Evolutionary conservation across 768 basidiomycete species (phyloP), one percentile per base, ranked within the genome.

Genomic region (Mycena filopes): DNA sequence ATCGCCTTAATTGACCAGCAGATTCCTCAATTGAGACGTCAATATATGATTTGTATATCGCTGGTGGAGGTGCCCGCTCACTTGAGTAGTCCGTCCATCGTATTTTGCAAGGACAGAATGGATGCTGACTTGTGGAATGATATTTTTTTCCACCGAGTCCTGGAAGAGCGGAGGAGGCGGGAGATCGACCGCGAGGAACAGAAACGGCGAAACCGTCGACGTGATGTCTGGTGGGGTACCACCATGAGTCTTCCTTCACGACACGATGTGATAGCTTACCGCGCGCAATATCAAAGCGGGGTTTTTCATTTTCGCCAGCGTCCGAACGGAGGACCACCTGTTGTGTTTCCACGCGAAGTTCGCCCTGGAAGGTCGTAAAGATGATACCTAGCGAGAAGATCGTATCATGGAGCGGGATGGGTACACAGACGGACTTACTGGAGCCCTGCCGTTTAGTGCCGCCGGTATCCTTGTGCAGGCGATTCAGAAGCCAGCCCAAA

Each of bases 81-180:
- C 95, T 83, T 96, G 95, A 18, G 96, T 93, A 4, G 92, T 93
- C 69, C 81, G 82, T 16, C 98, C 98, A 77, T 99, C 95, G 78
- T 96, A 99, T 78, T 99, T 99, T 21, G 92, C 86, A 25, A 99
- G 84, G 29, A 99, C 90, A 13, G 90, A 89, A 63, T 95, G 89
- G 61, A 99, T 89, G 48, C 91, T 92, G 65, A 98, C 94, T 84
- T 99, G 98, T 33, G 98, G 98, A 68, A 99, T 98, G 76, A 99
- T 99, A 76, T 99, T 98, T 81, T 98, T 98, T 81, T 98, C 96
- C 48, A 97, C 87, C 5, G 93, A 80, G 74, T 98, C 96, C 79
- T 98, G 97, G 79, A 99, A 99, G 41, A 99, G 80, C 18, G 97
- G 98, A n/a, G 96, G 96, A 0, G 98, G 93, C 20, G 98, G 98